Evolutionary conservation across 352 stramenopile genomes (phyloP).

Genomic region (Phytophthora quininea): DNA sequence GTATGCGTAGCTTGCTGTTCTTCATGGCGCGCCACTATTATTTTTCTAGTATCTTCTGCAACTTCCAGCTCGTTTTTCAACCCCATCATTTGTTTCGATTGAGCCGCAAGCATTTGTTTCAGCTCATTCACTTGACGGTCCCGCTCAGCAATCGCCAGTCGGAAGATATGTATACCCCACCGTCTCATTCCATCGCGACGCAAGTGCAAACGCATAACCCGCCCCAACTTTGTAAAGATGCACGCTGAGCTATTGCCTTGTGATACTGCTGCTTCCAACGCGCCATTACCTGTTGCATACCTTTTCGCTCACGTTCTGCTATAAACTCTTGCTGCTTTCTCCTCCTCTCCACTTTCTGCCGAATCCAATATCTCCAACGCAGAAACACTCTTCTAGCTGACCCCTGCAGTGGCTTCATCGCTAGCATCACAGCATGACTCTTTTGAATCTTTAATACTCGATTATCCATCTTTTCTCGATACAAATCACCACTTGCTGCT

Average conservation of each 20-base stretch:
- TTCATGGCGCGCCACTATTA: constrained; percentile 11
- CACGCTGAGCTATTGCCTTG: constrained; percentile 1
- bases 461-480: constrained; percentile 19
- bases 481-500: constrained; percentile 6
- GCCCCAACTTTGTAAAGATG: constrained; percentile 7
- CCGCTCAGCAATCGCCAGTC: constrained; percentile 24
- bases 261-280: constrained; percentile 16
- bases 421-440: constrained; percentile 22
- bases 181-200: constrained; percentile 17
- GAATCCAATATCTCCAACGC: constrained; percentile 11
- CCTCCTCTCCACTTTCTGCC: constrained; percentile 8
- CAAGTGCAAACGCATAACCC: constrained; percentile 8
- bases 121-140: background rate
- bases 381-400: constrained; percentile 20
- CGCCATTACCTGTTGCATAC: constrained; percentile 7
- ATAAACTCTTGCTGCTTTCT: constrained; percentile 1
- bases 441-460: constrained; percentile 17
- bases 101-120: constrained; percentile 4
- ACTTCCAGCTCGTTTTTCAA: constrained; percentile 14
- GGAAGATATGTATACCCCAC: constrained; percentile 27
- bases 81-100: constrained; percentile 9
- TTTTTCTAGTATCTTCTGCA: background rate
- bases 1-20: constrained; percentile 12
- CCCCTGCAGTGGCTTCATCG: constrained; percentile 27
- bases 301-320: background rate